phyloP scores from a whole-genome alignment of 2,329 filamentous ascomycete species.

The Fusarium begoniae region DNA sequence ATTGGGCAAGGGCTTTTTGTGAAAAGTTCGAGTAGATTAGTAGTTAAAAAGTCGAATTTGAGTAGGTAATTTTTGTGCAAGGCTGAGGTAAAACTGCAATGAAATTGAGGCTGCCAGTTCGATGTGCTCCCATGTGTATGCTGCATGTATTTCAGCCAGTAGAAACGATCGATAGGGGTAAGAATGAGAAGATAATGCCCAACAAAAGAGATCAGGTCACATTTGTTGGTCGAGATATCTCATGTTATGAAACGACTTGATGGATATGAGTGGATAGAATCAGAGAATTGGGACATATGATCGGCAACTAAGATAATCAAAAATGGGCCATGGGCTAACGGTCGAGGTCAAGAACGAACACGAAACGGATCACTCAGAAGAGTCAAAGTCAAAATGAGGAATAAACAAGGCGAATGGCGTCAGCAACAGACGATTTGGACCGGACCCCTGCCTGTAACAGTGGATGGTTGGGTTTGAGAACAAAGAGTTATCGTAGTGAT shows the following conservation, averaged over 20 bases:
- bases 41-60: constrained; percentile 2
- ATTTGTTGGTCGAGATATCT: not conserved
- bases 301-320: constrained; percentile 25
- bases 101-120: not conserved
- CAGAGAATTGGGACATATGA: not conserved
- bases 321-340: constrained; percentile 19
- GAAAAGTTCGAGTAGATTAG: constrained; percentile 15
- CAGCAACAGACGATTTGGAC: constrained; percentile 23
- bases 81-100: not conserved
- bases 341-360: constrained; percentile 10
- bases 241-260: not conserved
- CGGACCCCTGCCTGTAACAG: not conserved
- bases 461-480: not conserved
- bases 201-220: not conserved
- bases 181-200: not conserved
- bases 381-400: not conserved
- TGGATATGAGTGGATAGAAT: not conserved
- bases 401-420: constrained; percentile 27
- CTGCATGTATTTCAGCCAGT: not conserved
- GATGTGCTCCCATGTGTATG: not conserved
- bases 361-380: constrained; percentile 3
- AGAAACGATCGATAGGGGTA: not conserved
- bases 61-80: not conserved
- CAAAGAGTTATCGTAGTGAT: not conserved
- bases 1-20: not conserved